A percentile compares a stretch with the other conserved stretches of the same genome.
Conservation (phyloP, 306 rosid species). For the Quillaja saponaria region DNA sequence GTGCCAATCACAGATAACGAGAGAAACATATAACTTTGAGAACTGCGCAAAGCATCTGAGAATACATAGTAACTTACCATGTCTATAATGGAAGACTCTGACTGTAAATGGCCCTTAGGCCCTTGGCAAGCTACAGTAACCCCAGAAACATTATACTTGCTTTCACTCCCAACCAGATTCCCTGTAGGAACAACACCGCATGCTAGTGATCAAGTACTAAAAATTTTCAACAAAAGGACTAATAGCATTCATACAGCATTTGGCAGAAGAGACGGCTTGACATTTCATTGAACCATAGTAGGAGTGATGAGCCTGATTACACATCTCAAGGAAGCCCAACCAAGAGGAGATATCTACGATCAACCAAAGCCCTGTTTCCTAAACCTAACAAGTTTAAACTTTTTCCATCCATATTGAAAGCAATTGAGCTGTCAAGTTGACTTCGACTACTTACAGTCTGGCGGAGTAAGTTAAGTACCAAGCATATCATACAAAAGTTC, state of each 20-base stretch:
- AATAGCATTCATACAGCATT: conserved; percentile 33
- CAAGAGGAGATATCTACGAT: conserved; percentile 30
- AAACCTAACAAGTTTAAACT: conserved; percentile 28
- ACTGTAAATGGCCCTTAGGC: conserved; percentile 33
- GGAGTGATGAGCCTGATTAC: conserved; percentile 12
- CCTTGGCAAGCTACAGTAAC: conserved; percentile 40
- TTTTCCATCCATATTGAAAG: conserved; percentile 31
- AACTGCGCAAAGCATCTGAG: conserved; percentile 1
- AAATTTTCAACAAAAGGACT: conserved; percentile 17
- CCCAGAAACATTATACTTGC: conserved; percentile 49
- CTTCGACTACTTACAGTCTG: conserved; percentile 22
- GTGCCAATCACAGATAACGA: too few relatives aligned
- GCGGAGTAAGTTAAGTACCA: conserved; percentile 9
- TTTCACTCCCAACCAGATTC: conserved; percentile 35
- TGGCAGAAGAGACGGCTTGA: conserved; percentile 36
- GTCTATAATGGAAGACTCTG: conserved; percentile 48
- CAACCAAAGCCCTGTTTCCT: conserved; percentile 32
- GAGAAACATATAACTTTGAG: background rate
- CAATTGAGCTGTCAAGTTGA: conserved; percentile 13
- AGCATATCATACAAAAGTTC: conserved; percentile 1
- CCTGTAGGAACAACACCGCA: conserved; percentile 40
- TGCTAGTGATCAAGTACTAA: conserved; percentile 26
- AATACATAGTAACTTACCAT: conserved; percentile 37
- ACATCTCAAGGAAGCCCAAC: conserved; percentile 38
- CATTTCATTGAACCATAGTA: conserved; percentile 38